phyloP scores from a whole-genome alignment of 805 yeast species.

The Grigorovia humatica region DNA sequence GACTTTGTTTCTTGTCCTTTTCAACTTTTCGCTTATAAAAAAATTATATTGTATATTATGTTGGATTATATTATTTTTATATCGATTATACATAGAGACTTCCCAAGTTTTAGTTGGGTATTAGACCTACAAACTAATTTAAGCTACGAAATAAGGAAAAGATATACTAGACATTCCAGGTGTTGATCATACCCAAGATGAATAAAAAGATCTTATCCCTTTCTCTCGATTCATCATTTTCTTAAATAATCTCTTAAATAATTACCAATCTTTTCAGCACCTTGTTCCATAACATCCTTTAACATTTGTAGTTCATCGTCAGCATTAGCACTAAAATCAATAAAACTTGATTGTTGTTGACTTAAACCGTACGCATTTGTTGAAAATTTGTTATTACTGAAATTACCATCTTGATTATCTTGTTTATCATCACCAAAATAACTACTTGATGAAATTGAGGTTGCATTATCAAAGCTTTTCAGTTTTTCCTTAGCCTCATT shows the following conservation, averaged over 20 bases:
- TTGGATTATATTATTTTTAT: background rate
- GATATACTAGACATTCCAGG: too few relatives aligned
- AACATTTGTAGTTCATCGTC: conserved; percentile 81
- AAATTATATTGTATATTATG: background rate
- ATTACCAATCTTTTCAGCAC: conserved; percentile 81
- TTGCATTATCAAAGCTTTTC: conserved; percentile 74
- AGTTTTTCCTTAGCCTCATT: conserved; percentile 75
- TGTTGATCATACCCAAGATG: background rate
- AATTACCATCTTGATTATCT: conserved; percentile 20
- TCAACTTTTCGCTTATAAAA: background rate
- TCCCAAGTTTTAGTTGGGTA: background rate
- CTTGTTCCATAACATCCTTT: conserved; percentile 87
- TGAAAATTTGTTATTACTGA: background rate
- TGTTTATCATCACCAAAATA: conserved; percentile 83
- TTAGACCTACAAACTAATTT: too few relatives aligned
- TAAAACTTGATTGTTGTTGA: conserved; percentile 38
- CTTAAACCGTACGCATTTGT: conserved; percentile 10
- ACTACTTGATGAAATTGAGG: conserved; percentile 81
- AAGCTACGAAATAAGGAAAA: background rate
- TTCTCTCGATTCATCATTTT: conserved; percentile 14
- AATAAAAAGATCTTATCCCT: background rate
- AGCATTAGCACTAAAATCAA: conserved; percentile 62
- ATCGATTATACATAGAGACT: background rate
- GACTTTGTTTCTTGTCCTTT: background rate
- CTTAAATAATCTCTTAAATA: conserved; percentile 78